A percentile compares a stretch with the other conserved stretches of the same genome.
Conservation (phyloP, 108 stramenopile genomes). For the Nannochloropsis gaditana region DNA sequence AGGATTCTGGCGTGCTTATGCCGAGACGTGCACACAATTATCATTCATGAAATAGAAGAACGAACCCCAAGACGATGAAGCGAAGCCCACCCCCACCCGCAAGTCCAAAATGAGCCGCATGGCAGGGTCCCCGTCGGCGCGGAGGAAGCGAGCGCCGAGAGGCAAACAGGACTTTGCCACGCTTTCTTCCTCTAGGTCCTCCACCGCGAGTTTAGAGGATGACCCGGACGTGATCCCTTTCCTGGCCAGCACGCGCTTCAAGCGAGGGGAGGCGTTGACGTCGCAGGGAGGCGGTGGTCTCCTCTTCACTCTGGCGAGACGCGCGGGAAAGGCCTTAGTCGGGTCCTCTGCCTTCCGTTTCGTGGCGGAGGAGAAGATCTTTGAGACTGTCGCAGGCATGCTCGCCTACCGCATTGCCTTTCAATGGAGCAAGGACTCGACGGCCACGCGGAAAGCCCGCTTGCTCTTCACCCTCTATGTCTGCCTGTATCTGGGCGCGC, state of each 20-base stretch:
- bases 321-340: background rate
- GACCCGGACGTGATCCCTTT: slow-evolving; percentile 6
- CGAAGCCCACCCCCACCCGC: too few relatives aligned
- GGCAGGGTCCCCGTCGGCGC: too few relatives aligned
- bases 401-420: slow-evolving; percentile 7
- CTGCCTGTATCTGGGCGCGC: background rate
- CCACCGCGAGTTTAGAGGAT: background rate
- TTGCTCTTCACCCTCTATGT: background rate
- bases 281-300: background rate
- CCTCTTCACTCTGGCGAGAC: background rate
- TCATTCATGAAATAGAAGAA: too few relatives aligned
- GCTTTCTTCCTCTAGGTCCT: background rate
- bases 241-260: background rate
- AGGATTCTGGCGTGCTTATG: too few relatives aligned
- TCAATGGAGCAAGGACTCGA: slow-evolving; percentile 8
- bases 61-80: too few relatives aligned
- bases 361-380: background rate
- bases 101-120: too few relatives aligned
- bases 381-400: background rate
- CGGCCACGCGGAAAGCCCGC: background rate
- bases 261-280: background rate
- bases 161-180: too few relatives aligned
- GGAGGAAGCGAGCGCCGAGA: too few relatives aligned
- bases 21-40: too few relatives aligned
- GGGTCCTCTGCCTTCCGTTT: background rate